Percentiles rank a stretch among this genome's conserved stretches.
These are phyloP conservation scores for Leccinum olivaceoglutinosum DNA, from an alignment of 1,284 basidiomycete species.

Conservation along the genomic window DNA sequence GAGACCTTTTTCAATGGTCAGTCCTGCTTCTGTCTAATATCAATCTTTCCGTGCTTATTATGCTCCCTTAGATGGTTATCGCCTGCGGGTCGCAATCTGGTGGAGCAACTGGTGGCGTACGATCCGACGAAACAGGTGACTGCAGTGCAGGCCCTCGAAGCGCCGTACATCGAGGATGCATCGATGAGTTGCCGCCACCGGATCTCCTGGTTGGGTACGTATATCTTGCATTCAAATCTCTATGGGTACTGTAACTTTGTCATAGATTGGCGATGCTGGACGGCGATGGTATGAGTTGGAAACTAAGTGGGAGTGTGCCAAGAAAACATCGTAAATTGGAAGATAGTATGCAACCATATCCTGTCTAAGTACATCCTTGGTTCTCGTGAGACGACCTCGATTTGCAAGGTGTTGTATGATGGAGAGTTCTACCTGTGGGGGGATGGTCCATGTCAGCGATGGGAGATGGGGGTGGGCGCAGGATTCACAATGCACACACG, in stretches of 20 bases:
- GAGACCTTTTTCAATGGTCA: slow-evolving; percentile 76
- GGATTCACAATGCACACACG: slow-evolving; percentile 15
- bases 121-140: slow-evolving; percentile 77
- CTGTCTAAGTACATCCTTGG: slow-evolving; percentile 23
- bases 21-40: slow-evolving; percentile 29
- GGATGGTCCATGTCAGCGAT: too few relatives aligned
- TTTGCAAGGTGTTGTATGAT: slow-evolving; percentile 75
- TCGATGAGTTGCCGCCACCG: slow-evolving; percentile 63
- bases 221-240: neutral
- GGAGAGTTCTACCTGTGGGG: slow-evolving; percentile 57
- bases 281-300: slow-evolving; percentile 97
- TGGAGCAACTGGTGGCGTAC: slow-evolving; percentile 77
- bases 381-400: slow-evolving; percentile 39
- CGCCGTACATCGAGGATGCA: slow-evolving; percentile 71
- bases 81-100: slow-evolving; percentile 79
- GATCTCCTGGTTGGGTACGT: slow-evolving; percentile 77
- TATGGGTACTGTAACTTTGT: slow-evolving; percentile 14
- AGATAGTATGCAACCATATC: slow-evolving; percentile 23
- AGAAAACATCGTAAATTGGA: slow-evolving; percentile 57
- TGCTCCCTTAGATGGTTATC: slow-evolving; percentile 64
- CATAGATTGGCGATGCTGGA: slow-evolving; percentile 65
- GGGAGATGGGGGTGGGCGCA: too few relatives aligned
- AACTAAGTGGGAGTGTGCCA: slow-evolving; percentile 79
- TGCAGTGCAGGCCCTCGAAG: slow-evolving; percentile 75
- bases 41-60: slow-evolving; percentile 6